These are phyloP conservation scores for Elasticomyces elasticus DNA, from an alignment of 495 filamentous ascomycete species.

Conservation along the genomic window DNA sequence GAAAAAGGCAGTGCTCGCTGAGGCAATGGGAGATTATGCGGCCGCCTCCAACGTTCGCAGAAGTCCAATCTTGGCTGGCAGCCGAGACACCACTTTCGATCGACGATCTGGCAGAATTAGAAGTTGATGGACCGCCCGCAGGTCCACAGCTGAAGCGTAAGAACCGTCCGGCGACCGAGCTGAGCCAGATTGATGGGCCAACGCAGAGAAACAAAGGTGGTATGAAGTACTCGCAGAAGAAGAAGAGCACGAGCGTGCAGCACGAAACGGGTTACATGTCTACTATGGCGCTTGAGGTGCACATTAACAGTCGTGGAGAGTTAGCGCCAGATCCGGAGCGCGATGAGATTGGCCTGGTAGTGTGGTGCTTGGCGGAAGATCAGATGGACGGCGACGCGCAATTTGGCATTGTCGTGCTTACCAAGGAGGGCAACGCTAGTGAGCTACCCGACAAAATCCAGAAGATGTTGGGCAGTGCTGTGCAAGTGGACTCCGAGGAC, in stretches of 20 bases:
- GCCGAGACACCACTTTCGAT: conserved; percentile 20
- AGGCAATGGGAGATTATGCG: conserved; percentile 55
- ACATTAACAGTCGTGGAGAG: conserved; percentile 76
- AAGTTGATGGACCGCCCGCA: conserved; percentile 15
- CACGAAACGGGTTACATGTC: conserved; percentile 93
- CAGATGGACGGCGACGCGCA: conserved; percentile 59
- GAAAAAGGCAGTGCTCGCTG: conserved; percentile 45
- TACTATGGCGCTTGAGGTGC: conserved; percentile 89
- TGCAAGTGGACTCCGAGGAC: conserved; percentile 61
- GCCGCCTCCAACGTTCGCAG: conserved; percentile 57
- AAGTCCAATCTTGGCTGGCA: conserved; percentile 61
- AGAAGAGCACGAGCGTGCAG: conserved; percentile 62
- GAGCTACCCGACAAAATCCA: conserved; percentile 37
- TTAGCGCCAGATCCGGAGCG: conserved; percentile 78
- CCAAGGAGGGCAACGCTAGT: conserved; percentile 38
- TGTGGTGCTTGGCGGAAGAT: conserved; percentile 60
- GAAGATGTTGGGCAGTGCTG: conserved; percentile 36
- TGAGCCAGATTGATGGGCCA: conserved; percentile 82
- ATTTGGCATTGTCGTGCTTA: conserved; percentile 59
- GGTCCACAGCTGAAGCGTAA: conserved; percentile 14
- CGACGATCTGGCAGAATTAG: conserved; percentile 4
- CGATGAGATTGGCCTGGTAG: conserved; percentile 81
- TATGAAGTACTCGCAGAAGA: conserved; percentile 78
- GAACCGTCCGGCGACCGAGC: conserved; percentile 24
- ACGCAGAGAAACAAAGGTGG: conserved; percentile 78